These are phyloP conservation scores for Alternaria rosae DNA, from an alignment of 2,329 filamentous ascomycete species.

Conservation along the genomic window DNA sequence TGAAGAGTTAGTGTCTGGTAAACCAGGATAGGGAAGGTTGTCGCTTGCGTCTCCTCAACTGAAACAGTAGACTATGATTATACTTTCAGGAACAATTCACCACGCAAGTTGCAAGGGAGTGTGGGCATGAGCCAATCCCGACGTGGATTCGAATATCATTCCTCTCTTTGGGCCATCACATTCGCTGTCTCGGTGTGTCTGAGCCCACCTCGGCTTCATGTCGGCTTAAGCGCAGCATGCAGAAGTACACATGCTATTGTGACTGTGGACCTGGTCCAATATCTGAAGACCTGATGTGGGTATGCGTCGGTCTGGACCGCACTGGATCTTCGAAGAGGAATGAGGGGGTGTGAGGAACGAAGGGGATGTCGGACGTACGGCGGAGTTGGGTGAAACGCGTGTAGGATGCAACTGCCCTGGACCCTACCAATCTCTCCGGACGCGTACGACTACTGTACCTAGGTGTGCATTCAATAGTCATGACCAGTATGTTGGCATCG, in stretches of 20 bases:
- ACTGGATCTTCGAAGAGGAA: background rate
- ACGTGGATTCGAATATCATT: background rate
- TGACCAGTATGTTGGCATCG: background rate
- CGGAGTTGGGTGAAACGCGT: background rate
- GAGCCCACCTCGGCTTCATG: conserved; percentile 1
- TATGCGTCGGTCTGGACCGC: conserved; percentile 5
- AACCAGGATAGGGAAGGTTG: background rate
- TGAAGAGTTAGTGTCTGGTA: conserved; percentile 2
- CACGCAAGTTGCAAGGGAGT: background rate
- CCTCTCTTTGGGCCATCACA: background rate
- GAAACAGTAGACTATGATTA: background rate
- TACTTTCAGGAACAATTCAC: background rate
- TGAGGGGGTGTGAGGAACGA: background rate
- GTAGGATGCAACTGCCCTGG: background rate
- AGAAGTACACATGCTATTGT: background rate
- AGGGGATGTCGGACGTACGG: background rate
- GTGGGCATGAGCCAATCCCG: background rate
- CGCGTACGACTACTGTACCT: background rate
- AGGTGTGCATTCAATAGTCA: background rate
- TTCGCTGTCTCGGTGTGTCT: background rate
- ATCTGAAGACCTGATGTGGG: background rate
- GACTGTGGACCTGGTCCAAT: background rate
- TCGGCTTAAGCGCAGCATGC: background rate
- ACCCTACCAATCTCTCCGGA: background rate
- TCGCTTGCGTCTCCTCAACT: background rate